Percentiles rank a stretch among this genome's conserved stretches.
phyloP scores from a whole-genome alignment of 192 early-diverging fungal species.

The Coemansia biformis region DNA sequence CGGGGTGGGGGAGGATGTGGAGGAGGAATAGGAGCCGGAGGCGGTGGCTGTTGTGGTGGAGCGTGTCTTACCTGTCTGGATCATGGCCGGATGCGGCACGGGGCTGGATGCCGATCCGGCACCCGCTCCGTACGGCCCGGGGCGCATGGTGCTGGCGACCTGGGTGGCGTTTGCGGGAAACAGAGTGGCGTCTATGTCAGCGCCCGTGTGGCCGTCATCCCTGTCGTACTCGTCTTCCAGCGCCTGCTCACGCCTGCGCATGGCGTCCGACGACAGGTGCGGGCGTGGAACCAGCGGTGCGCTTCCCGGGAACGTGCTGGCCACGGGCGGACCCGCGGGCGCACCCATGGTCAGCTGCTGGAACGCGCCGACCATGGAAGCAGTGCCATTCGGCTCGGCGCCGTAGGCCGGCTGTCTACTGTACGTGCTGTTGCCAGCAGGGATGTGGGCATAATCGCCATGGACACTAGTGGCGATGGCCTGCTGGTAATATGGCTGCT shows the following conservation, averaged over 20 bases:
- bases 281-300: conserved; percentile 18
- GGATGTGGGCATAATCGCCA: conserved; percentile 1
- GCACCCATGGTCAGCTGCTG: conserved; percentile 25
- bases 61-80: conserved; percentile 33
- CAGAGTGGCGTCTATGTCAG: conserved; percentile 28
- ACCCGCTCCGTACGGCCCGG: conserved; percentile 23
- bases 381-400: background rate
- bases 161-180: conserved; percentile 31
- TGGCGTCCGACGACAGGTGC: conserved; percentile 18
- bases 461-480: conserved; percentile 1
- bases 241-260: conserved; percentile 29
- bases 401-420: too few species aligned
- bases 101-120: background rate
- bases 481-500: conserved; percentile 25
- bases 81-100: background rate
- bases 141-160: conserved; percentile 27
- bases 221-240: conserved; percentile 41
- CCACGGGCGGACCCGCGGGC: too few species aligned
- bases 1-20: conserved; percentile 1
- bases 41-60: conserved; percentile 1
- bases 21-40: background rate
- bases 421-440: too few species aligned
- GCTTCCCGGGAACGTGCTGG: too few species aligned
- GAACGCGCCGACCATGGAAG: conserved; percentile 13
- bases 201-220: conserved; percentile 30